Evolutionary conservation across 148 eudicot species (phyloP).

Genomic region (Fagopyrum esculentum): DNA sequence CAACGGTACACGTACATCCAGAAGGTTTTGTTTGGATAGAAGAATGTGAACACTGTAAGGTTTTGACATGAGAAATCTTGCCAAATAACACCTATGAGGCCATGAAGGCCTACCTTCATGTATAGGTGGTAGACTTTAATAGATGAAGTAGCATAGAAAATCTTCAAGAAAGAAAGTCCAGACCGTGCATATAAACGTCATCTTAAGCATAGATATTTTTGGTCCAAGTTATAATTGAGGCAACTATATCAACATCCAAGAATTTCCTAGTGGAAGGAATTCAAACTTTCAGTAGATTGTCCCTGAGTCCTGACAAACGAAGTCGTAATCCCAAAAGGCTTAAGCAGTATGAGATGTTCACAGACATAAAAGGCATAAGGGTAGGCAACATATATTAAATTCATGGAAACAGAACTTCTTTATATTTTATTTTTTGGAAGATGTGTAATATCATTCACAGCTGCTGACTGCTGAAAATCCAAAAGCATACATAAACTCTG

Average conservation of each 20-base stretch:
- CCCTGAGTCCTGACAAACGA: background rate
- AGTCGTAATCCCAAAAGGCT: background rate
- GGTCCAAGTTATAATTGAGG: background rate
- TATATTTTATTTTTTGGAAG: background rate
- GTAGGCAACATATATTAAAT: background rate
- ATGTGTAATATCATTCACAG: background rate
- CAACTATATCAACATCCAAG: background rate
- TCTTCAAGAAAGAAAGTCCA: background rate
- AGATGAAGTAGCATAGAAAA: background rate
- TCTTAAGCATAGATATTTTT: background rate
- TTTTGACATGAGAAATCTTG: background rate
- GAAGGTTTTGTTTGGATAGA: background rate
- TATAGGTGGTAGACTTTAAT: background rate
- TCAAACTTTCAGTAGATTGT: background rate
- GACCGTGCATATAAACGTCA: background rate
- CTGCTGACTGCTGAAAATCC: background rate
- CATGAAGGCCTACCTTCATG: background rate
- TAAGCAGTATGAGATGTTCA: conserved; percentile 1
- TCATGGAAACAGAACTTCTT: background rate
- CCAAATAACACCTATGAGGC: background rate
- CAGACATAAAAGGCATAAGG: background rate
- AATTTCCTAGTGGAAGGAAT: background rate
- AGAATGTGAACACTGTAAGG: background rate
- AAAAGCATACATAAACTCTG: background rate
- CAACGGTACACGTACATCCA: background rate